These are phyloP conservation scores for Blastomyces emzantsi DNA, from an alignment of 2,329 filamentous ascomycete species.

Conservation along the genomic window DNA sequence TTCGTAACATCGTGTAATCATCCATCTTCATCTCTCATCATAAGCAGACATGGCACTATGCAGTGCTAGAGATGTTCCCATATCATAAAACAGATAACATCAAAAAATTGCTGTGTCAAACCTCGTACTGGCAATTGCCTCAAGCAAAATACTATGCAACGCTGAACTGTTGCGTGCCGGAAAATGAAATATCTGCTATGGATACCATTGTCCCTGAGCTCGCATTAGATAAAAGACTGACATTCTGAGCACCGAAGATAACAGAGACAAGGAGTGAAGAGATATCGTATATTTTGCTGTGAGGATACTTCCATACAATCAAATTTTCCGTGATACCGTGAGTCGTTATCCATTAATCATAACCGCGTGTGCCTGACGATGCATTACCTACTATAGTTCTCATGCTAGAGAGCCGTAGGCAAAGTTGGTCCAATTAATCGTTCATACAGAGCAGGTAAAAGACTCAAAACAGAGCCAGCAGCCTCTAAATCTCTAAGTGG, in stretches of 20 bases:
- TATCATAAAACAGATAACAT: conserved; percentile 3
- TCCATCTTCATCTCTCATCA: conserved; percentile 4
- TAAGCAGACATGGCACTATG: conserved; percentile 7
- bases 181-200: neutral
- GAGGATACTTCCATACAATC: neutral
- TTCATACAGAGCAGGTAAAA: neutral
- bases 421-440: neutral
- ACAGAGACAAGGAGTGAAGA: neutral
- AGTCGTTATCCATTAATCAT: conserved; percentile 8
- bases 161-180: neutral
- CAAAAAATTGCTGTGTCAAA: conserved; percentile 1
- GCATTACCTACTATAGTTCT: neutral
- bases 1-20: conserved; percentile 8
- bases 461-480: neutral
- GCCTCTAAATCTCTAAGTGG: conserved; percentile 16
- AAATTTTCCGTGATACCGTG: neutral
- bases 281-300: neutral
- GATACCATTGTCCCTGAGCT: neutral
- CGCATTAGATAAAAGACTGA: neutral
- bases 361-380: conserved; percentile 4
- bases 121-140: neutral
- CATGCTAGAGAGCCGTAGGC: neutral
- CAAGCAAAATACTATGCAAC: conserved; percentile 5
- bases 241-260: neutral
- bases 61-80: conserved; percentile 5